Base-by-base conservation (phyloP, 140 eudicot species). In the Oenanthe javanica region DNA sequence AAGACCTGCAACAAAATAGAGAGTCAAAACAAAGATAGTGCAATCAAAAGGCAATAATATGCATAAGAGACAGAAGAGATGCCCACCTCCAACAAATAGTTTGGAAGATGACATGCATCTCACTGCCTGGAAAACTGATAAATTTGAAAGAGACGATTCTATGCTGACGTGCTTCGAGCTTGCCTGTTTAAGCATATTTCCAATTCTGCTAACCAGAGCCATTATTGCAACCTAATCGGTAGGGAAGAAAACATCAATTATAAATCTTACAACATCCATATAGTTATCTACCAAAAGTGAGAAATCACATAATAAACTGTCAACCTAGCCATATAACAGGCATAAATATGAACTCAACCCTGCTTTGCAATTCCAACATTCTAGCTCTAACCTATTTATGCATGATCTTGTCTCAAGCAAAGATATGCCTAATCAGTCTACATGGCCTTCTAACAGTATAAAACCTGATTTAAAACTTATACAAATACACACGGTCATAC, bases 91-190 rank as follows among this genome's bases (percentile, higher is more conserved):
- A 72, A 94, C 83, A 66, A 91, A 94, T 79, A 94, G 87, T 85
- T 94, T 91, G 74, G 98, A 83, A 80, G 95, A 86, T 18, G 97
- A 91, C 93, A 94, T 87, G 87, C 93, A 85, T 87, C 98, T 90
- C 79, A 90, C 69, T n/a, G 96, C 87, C 84, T 90, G 96, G 55
- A 52, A 81, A 77, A 94, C 83, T 18, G 87, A 84, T 54, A 96
- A 82, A 71, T 80, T 90, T 45, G 91, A 75, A 67, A 91, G 86
- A 66, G 89, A 83, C 55, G 83, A 77, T 54, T 89, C 91, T 31
- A 79, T 63, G 36, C 48, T 79, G 77, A 82, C 84, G 70, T 87
- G 89, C 81, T 81, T 91, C 82, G 87, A 86, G 63, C 86, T 88
- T 4, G 89, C 83, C 79, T 89, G 91, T 81, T 87, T 91, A 43